A percentile compares a stretch with the other conserved stretches of the same genome.
phyloP scores from a whole-genome alignment of 1,284 basidiomycete species.

The Boletus semigastroideus region DNA sequence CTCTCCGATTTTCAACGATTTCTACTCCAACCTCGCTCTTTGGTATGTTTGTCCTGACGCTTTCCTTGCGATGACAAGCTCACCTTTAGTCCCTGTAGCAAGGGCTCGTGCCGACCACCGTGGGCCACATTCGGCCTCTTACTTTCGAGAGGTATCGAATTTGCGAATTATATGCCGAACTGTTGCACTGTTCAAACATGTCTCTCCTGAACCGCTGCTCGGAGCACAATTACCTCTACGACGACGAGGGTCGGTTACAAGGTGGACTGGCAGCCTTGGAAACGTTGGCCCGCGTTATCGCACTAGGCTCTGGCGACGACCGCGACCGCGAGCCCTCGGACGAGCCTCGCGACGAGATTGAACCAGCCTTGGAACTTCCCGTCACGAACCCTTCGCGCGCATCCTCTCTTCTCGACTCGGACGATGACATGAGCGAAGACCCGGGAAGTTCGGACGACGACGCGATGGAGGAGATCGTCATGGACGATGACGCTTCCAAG shows the following conservation, averaged over 20 bases:
- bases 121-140: slow-evolving; percentile 74
- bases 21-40: slow-evolving; percentile 71
- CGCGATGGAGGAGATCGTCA: slow-evolving; percentile 75
- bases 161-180: slow-evolving; percentile 95
- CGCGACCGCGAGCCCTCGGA: slow-evolving; percentile 55
- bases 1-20: slow-evolving; percentile 74
- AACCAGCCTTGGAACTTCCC: slow-evolving; percentile 72
- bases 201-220: slow-evolving; percentile 83
- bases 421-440: slow-evolving; percentile 74
- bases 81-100: slow-evolving; percentile 38
- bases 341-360: slow-evolving; percentile 59
- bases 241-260: slow-evolving; percentile 74
- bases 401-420: slow-evolving; percentile 62
- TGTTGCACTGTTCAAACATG: slow-evolving; percentile 99
- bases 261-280: slow-evolving; percentile 82
- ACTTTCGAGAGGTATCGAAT: slow-evolving; percentile 97
- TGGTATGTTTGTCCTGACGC: slow-evolving; percentile 47
- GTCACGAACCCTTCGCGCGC: slow-evolving; percentile 58
- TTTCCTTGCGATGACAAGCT: slow-evolving; percentile 6
- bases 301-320: slow-evolving; percentile 55
- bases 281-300: slow-evolving; percentile 79
- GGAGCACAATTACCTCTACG: slow-evolving; percentile 74
- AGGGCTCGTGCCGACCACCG: slow-evolving; percentile 68
- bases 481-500: slow-evolving; percentile 56
- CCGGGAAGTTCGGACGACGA: slow-evolving; percentile 71